phyloP scores from a whole-genome alignment of 345 rosid genomes.

The Syzygium aromaticum region DNA sequence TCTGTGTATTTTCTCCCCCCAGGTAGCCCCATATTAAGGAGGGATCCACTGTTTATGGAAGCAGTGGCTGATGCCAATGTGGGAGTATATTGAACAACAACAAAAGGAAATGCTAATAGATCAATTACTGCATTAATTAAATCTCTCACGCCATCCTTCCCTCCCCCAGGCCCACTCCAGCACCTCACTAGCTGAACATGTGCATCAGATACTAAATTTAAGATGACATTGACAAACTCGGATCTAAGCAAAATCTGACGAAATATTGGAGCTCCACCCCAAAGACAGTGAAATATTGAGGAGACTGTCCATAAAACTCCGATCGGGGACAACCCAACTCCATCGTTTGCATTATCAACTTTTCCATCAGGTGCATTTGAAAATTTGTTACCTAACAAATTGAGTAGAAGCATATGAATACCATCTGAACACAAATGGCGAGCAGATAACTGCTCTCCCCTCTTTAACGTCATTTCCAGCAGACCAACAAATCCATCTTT shows the following conservation, averaged over 20 bases:
- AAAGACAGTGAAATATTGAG: conserved; percentile 75
- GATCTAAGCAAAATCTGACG: conserved; percentile 64
- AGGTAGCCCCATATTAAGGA: conserved; percentile 81
- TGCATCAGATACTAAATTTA: conserved; percentile 50
- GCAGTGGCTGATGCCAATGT: conserved; percentile 72
- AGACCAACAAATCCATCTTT: conserved; percentile 91
- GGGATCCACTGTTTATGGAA: conserved; percentile 86
- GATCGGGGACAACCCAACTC: conserved; percentile 63
- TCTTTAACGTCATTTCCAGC: conserved; percentile 69
- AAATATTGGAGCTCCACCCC: conserved; percentile 63
- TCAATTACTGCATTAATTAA: conserved; percentile 60
- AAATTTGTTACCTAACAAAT: conserved; percentile 43
- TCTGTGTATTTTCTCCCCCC: conserved; percentile 70
- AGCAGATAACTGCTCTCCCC: conserved; percentile 81
- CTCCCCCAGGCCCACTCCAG: conserved; percentile 94
- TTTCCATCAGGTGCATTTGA: conserved; percentile 30
- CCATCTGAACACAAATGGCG: conserved; percentile 86
- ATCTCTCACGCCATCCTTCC: conserved; percentile 83
- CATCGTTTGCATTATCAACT: conserved; percentile 23
- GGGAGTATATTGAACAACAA: conserved; percentile 78
- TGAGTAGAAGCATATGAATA: conserved; percentile 62
- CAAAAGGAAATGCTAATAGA: conserved; percentile 90
- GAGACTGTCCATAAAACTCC: conserved; percentile 89
- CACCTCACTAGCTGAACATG: conserved; percentile 77
- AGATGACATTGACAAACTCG: conserved; percentile 55